phyloP scores from a whole-genome alignment of 768 basidiomycete genomes.

The Phallus indusiatus region DNA sequence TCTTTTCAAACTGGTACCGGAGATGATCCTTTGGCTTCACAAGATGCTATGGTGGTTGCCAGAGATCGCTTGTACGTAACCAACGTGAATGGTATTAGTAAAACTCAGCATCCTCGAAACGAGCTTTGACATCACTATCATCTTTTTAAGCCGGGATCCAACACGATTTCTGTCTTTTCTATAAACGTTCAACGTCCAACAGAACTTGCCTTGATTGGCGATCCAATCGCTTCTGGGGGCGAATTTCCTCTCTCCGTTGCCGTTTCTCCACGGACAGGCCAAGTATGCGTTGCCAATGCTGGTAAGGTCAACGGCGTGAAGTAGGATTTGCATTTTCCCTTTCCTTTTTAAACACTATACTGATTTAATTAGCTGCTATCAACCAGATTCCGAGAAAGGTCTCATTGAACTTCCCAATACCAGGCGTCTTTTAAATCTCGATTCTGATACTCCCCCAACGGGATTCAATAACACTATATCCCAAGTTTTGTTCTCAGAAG shows the following conservation, averaged over 20 bases:
- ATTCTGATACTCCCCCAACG: constrained; percentile 41
- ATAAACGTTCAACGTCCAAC: constrained; percentile 20
- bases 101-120: not conserved
- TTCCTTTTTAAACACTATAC: not conserved
- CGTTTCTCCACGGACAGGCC: constrained; percentile 23
- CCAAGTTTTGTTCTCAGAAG: constrained; percentile 39
- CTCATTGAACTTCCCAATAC: constrained; percentile 31
- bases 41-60: not conserved
- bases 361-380: constrained; percentile 29
- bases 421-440: constrained; percentile 32
- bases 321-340: constrained; percentile 14
- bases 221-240: constrained; percentile 15
- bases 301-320: constrained; percentile 35
- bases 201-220: constrained; percentile 15
- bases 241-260: constrained; percentile 24
- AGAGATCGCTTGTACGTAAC: not conserved
- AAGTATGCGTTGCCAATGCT: constrained; percentile 34
- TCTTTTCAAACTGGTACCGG: constrained; percentile 1
- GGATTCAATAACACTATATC: constrained; percentile 37
- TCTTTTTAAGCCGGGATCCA: constrained; percentile 12
- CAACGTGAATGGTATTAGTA: not conserved
- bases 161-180: constrained; percentile 29
- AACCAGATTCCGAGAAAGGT: constrained; percentile 33
- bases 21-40: constrained; percentile 9
- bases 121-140: not conserved